Base-by-base conservation (phyloP, 2,329 filamentous ascomycete species). In the Ascochyta koolunga region DNA sequence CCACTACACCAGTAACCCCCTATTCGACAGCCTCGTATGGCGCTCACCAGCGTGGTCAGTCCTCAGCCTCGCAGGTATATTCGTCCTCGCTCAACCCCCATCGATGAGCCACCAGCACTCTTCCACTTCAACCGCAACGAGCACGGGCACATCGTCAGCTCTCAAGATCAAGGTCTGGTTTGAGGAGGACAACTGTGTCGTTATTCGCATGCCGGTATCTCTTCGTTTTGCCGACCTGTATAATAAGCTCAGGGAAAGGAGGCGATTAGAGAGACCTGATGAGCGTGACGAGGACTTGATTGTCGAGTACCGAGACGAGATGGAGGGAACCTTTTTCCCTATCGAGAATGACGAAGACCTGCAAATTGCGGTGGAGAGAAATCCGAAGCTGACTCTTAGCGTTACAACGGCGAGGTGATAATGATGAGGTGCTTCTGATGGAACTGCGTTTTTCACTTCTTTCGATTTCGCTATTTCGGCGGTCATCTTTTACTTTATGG, bases 121-220 rank as follows among this genome's bases (percentile, higher is more conserved):
- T 6, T 64, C 67, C 16, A 40, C 73, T 6, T 70, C 74, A 1
- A 63, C 65, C 8, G 59, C 58, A 48, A 64, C 62, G 10, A 61
- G 54, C 31, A 68, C 65, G 1, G 65, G 64, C 11, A 54, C 67
- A 52, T 67, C 68, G 16, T 71, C 70, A 9, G 75, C 77, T 1
- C 68, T 97, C 79, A 98, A 97, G 76, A 90, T 98, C 72, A 98
- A 98, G 78, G 89, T 97, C 48, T 95, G 90, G 78, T 97, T 91
- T 78, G 90, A 93, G 54, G 73, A 78, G 61, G 89, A 93, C 56
- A 93, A 97, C 63, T 86, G 96, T 51, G 93, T 97, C 62, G 90
- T 95, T 38, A 92, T 99, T 67, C 88, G 93, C 29, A 91, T 98
- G 50, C 89, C 93, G 0, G 83, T 84, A 1, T 89, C 96, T 49